These are phyloP conservation scores for Sporothrix pallida DNA, from an alignment of 2,329 filamentous ascomycete genomes.

Conservation along the genomic window DNA sequence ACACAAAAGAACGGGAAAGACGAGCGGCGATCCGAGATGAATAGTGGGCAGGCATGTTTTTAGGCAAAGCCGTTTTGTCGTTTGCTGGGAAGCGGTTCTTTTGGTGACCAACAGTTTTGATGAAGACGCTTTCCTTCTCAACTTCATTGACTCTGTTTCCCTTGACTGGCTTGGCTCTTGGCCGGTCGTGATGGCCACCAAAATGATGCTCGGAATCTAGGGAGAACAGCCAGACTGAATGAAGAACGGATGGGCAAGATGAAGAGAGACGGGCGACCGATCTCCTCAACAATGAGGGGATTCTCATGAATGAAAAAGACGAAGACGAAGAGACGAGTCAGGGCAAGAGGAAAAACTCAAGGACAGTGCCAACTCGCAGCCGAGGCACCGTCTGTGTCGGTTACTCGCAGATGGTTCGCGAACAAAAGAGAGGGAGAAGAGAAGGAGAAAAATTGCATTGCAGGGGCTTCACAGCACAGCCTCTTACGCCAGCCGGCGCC, in stretches of 20 bases:
- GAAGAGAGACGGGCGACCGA: neutral
- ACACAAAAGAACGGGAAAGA: neutral
- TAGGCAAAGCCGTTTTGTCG: constrained; percentile 4
- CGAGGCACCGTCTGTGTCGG: constrained; percentile 9
- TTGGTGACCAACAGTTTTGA: neutral
- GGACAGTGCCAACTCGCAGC: constrained; percentile 11
- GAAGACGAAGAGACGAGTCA: neutral
- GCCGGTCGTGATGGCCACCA: neutral
- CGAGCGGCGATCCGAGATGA: constrained; percentile 30
- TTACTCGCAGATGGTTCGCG: neutral
- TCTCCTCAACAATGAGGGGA: neutral
- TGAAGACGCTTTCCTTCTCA: neutral
- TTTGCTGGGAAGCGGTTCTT: neutral
- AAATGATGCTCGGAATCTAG: constrained; percentile 6
- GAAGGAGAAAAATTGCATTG: neutral
- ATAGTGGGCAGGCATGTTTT: constrained; percentile 16
- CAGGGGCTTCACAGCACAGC: constrained; percentile 16
- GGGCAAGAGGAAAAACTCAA: neutral
- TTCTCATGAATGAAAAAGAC: no score
- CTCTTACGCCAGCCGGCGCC: neutral
- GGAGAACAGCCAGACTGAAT: neutral
- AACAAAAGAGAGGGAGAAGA: no score
- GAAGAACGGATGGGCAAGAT: constrained; percentile 9
- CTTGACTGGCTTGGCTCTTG: constrained; percentile 10
- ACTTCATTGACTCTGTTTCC: neutral